Base-by-base conservation (phyloP, 1,139 yeast species). In the Taphrina pruni region DNA sequence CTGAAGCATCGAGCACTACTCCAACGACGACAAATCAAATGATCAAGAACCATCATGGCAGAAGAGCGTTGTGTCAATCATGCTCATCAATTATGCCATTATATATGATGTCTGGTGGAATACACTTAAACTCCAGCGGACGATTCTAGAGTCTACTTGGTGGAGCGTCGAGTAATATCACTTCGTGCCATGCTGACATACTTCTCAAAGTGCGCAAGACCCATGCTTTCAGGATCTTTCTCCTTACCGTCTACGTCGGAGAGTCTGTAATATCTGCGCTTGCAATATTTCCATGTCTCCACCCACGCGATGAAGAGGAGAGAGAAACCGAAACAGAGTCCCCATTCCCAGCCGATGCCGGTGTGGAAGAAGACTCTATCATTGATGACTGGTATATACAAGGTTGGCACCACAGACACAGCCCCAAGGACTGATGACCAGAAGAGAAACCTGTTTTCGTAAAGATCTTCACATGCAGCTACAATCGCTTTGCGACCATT, bases 331-430 rank as follows among this genome's bases (percentile, higher is more conserved):
- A 89, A 75, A 0, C 93, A 86, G 72, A 90, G 79, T 1, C 91
- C 96, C 96, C 96, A 90, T 80, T 90, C 97, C 80, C 87, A 88
- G 2, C 88, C 84, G 72, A 90, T 89, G 6, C 88, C 86, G 12
- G 80, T 83, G 77, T 91, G 97, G 74, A 88, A 82, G 77, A 91
- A 91, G 14, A 91, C 97, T 73, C 85, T 84, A 69, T 83, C 81
- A 78, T 91, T 91, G 75, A 91, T 90, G 36, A 89, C 97, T 1
- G 97, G 97, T 74, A 91, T 90, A 78, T 90, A 90, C 54, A 90
- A 85, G 46, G 90, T 88, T 41, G 97, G 97, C 84, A 91, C 88
- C 8, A 89, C 88, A 0, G 92, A 82, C 17, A 85, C 77, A 73
- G 88, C 85, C 0, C 96, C 97, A 43, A 85, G 82, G 62, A 89